Conservation (phyloP, 805 yeast species). For the Ogataea glucozyma region DNA sequence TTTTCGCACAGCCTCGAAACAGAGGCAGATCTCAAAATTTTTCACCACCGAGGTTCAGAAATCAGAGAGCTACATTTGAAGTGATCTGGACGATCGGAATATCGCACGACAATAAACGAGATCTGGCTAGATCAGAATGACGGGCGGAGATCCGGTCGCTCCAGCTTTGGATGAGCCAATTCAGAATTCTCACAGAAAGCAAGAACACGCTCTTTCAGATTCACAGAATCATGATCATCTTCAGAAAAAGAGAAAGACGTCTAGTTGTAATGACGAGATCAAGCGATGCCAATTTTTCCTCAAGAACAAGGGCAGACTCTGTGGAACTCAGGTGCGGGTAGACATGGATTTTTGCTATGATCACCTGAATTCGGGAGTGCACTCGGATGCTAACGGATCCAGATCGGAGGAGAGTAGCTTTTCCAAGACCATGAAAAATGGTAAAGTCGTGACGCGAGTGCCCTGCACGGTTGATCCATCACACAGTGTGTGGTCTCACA, state of each 20-base stretch:
- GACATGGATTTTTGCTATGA: constrained; percentile 60
- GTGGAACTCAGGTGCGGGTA: constrained; percentile 60
- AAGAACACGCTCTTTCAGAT: not conserved
- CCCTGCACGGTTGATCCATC: constrained; percentile 77
- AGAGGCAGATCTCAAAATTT: not conserved
- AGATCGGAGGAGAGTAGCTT: constrained; percentile 12
- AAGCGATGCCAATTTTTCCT: constrained; percentile 50
- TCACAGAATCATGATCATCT: not conserved
- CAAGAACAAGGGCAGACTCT: constrained; percentile 51
- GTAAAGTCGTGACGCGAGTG: constrained; percentile 44
- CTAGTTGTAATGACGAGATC: constrained; percentile 1
- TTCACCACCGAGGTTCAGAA: not conserved
- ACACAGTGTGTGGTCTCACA: constrained; percentile 69
- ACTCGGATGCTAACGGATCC: constrained; percentile 10
- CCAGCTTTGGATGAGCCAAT: too few species aligned
- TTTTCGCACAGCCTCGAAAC: constrained; percentile 1
- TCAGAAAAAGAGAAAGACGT: not conserved
- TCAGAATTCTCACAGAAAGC: not conserved
- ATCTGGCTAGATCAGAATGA: too few species aligned
- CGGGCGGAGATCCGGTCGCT: too few species aligned
- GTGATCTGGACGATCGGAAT: too few species aligned
- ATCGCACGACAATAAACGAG: too few species aligned
- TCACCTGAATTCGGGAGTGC: constrained; percentile 43
- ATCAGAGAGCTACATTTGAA: too few species aligned
- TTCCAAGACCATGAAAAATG: constrained; percentile 24